Evolutionary conservation across 108 stramenopile species (phyloP).

Genomic region (Stephanodiscus minutulus): DNA sequence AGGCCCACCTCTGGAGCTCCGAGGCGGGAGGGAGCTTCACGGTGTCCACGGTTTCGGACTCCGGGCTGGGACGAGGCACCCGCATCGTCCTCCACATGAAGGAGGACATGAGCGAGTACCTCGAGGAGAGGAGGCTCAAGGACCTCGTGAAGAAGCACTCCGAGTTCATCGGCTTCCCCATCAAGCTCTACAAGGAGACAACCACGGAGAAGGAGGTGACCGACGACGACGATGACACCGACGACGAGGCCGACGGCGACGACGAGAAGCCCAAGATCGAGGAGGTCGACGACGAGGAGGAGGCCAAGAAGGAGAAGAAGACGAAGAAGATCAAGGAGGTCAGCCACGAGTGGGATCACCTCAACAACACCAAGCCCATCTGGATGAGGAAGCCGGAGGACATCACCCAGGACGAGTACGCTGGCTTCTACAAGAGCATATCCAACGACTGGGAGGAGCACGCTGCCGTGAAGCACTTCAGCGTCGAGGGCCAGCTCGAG

Average conservation of each 20-base stretch:
- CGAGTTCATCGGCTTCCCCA: constrained; percentile 99
- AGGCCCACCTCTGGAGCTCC: constrained; percentile 92
- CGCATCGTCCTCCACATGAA: constrained; percentile 98
- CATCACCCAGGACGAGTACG: constrained; percentile 99
- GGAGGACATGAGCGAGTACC: constrained; percentile 99
- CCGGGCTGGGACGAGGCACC: constrained; percentile 94
- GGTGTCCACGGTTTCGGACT: constrained; percentile 76
- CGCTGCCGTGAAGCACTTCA: constrained; percentile 99
- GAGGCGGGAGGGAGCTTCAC: constrained; percentile 99
- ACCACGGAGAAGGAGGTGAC: constrained; percentile 99
- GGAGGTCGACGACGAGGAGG: constrained; percentile 97
- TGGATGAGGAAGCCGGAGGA: constrained; percentile 99
- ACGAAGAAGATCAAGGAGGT: constrained; percentile 99
- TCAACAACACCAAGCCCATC: constrained; percentile 99
- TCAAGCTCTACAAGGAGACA: constrained; percentile 99
- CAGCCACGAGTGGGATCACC: constrained; percentile 99
- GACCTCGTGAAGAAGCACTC: constrained; percentile 99
- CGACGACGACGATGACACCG: constrained; percentile 97
- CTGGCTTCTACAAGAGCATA: constrained; percentile 99
- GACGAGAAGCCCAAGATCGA: constrained; percentile 94
- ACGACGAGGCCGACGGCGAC: constrained; percentile 93
- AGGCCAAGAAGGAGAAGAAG: constrained; percentile 97
- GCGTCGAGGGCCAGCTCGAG: constrained; percentile 99
- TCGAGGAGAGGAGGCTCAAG: constrained; percentile 98
- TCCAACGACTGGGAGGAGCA: constrained; percentile 99